Evolutionary conservation across 2,329 filamentous ascomycete genomes (phyloP), one percentile per base, ranked within the genome.

Genomic region (Trichophyton mentagrophytes): DNA sequence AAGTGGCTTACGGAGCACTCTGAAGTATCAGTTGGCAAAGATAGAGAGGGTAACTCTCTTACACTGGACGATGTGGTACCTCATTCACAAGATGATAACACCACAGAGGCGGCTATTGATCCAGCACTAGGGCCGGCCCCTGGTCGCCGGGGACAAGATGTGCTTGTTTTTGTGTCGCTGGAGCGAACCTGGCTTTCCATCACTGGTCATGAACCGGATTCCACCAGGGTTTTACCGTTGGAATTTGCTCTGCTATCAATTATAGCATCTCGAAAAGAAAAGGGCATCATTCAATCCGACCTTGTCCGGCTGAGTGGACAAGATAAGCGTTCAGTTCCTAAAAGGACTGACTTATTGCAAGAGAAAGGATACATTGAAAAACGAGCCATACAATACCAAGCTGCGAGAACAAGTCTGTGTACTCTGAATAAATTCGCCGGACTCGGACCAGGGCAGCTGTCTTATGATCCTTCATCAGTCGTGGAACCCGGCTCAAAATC

Each of bases 241-340:
- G 81, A 85, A 64, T 85, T 85, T 64, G 72, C 74, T 11, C 71
- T 83, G 17, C 71, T 86, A 1, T 82, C 80, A 8, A 77, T 84
- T 58, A 84, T 86, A 64, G 82, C 82, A 5, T 76, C 78, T 8
- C 74, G 73, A 60, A 80, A 82, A 49, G 71, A 75, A 17, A 69
- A 73, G 15, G 84, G 84, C 4, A 80, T 86, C 51, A 68, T 80
- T 1, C 84, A 86, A 67, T 78, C 81, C 1, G 78, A 82, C 1
- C 70, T 86, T 42, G 76, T 77, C 46, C 73, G 70, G 59, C 66
- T 80, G 22, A 83, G 81, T 64, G 80, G 80, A 4, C 84, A 86
- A 70, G 83, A 86, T 68, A 86, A 85, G 67, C 77, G 83, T 53
- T 86, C 84, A 1, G 79, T 86, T 1, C 84, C 84, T 1, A 77